Evolutionary conservation across 2,329 filamentous ascomycete genomes (phyloP).

Genomic region (Dryadomyces quercus-mongolicae): DNA sequence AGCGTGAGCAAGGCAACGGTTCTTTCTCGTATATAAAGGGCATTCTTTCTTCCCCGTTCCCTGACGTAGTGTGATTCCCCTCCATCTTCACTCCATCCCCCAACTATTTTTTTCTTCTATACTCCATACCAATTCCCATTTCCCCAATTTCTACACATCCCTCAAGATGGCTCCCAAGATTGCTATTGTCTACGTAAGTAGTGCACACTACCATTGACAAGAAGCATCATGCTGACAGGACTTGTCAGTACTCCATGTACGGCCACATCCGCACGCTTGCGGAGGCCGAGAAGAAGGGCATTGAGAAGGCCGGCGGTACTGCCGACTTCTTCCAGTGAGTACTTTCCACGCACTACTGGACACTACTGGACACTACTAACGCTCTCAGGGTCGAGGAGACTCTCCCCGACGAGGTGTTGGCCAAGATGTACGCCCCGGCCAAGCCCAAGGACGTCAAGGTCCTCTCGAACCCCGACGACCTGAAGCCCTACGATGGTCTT

Average conservation of each 20-base stretch:
- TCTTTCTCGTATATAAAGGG: background rate
- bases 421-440: constrained; percentile 80
- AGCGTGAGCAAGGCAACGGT: background rate
- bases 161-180: constrained; percentile 76
- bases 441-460: constrained; percentile 59
- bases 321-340: constrained; percentile 74
- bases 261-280: constrained; percentile 79
- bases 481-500: constrained; percentile 74
- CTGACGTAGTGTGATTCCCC: background rate
- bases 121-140: background rate
- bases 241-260: constrained; percentile 73
- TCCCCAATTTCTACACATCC: constrained; percentile 8
- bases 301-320: constrained; percentile 73
- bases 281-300: constrained; percentile 81
- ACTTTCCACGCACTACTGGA: background rate
- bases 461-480: constrained; percentile 40
- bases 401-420: constrained; percentile 67
- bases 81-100: background rate
- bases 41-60: background rate
- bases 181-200: constrained; percentile 75
- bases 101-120: background rate
- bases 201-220: no score
- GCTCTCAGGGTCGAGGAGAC: constrained; percentile 63
- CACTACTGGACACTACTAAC: background rate
- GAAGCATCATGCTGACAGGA: background rate